Base-by-base conservation (phyloP, 768 basidiomycete genomes). In the Sutorius australiensis region DNA sequence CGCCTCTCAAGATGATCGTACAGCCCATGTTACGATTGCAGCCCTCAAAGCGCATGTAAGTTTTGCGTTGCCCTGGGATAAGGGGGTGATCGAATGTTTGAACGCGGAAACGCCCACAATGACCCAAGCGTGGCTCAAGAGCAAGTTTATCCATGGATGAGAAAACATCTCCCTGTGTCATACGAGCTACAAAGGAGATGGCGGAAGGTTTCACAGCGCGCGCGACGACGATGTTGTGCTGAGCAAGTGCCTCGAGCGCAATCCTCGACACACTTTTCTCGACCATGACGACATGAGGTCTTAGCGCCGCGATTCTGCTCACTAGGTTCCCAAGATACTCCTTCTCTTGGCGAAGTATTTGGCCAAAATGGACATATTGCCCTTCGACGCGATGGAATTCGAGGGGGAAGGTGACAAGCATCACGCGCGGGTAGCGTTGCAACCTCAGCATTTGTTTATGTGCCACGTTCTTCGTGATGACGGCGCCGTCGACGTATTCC, bases 41-140 rank as follows among this genome's bases (percentile, higher is more conserved):
- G 2, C 95, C 95, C 70, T 99, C 97, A 63, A 99, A 98, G 1
- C 97, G 87, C 92, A 99, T 94, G 65, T 92, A 89, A 0, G 95
- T 92, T 75, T 99, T 99, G 51, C 97, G 80, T 16, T 80, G 81
- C 17, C 93, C 94, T n/a, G 95, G 93, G 38, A 98, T 99, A 37
- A 95, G 77, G 12, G 83, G 79, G 69, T 99, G 95, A 57, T 98
- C 95, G 67, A 89, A 98, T 0, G 97, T 97, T 69, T 97, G 93
- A 6, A 98, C 80, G 32, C 85, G 79, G 69, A 92, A 95, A 17
- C 82, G 80, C 6, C 82, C 74, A 64, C 95, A 98, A 61, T 95
- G 87, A 2, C 95, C 95, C 21, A 98, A 73, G 33, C 84, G 84
- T 7, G 95, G 92, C 64, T 95, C 92, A 54, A 92, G 72, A 1